Evolutionary conservation across 352 stramenopile species (phyloP).

Genomic region (Globisporangium okanoganense): DNA sequence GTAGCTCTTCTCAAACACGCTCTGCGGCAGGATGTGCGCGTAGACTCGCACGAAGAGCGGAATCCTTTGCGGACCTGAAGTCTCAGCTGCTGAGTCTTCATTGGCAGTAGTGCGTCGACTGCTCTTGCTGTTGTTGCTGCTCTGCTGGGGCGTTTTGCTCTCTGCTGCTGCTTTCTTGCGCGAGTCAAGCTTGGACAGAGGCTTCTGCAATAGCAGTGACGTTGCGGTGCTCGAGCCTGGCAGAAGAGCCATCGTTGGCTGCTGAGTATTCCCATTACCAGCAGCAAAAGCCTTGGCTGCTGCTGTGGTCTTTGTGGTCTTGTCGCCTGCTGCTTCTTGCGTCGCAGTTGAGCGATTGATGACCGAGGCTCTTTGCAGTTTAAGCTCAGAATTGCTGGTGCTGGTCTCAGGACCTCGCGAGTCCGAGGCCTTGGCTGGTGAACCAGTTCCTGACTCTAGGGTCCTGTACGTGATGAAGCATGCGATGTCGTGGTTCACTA

Average conservation of each 20-base stretch:
- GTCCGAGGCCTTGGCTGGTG: neutral
- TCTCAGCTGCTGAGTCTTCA: neutral
- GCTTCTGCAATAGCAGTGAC: neutral
- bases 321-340: conserved; percentile 44
- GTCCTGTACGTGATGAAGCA: conserved; percentile 39
- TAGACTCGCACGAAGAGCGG: conserved; percentile 51
- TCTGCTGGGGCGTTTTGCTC: neutral
- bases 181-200: neutral
- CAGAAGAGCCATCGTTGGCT: neutral
- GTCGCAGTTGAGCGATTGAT: conserved; percentile 59
- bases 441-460: neutral
- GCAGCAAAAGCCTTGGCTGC: neutral
- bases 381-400: conserved; percentile 4
- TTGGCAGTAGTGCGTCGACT: neutral
- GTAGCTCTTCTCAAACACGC: conserved; percentile 51
- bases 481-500: conserved; percentile 67
- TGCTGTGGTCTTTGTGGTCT: conserved; percentile 6
- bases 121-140: conserved; percentile 13
- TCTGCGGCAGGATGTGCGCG: conserved; percentile 48
- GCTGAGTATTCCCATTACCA: too few relatives aligned
- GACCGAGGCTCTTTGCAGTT: conserved; percentile 35
- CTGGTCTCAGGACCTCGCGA: neutral
- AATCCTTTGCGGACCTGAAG: neutral
- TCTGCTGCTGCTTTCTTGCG: neutral
- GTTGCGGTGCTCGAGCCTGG: neutral